A percentile compares a stretch with the other conserved stretches of the same genome.
These are phyloP conservation scores for Penicillium coffeae DNA, from an alignment of 495 filamentous ascomycete species.

Conservation along the genomic window DNA sequence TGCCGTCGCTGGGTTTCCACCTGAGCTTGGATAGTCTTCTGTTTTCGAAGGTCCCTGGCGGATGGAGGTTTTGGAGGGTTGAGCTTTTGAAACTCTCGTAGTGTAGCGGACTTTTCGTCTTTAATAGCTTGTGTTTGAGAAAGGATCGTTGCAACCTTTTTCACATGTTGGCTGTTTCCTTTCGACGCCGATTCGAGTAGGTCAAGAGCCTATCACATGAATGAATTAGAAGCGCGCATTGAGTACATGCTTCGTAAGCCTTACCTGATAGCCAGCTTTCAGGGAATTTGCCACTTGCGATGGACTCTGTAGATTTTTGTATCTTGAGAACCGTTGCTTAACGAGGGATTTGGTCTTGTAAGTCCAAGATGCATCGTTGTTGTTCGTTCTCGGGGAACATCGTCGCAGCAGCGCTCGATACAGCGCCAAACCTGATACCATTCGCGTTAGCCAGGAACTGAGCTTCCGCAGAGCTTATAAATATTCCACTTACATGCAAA, in stretches of 20 bases:
- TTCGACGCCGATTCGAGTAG: slow-evolving; percentile 36
- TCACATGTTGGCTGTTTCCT: slow-evolving; percentile 21
- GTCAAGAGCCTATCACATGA: slow-evolving; percentile 31
- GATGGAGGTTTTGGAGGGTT: slow-evolving; percentile 16
- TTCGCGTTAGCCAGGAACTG: background rate
- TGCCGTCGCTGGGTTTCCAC: slow-evolving; percentile 26
- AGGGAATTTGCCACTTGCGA: slow-evolving; percentile 52
- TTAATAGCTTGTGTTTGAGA: slow-evolving; percentile 14
- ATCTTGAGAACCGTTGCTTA: slow-evolving; percentile 55
- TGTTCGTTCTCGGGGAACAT: slow-evolving; percentile 46
- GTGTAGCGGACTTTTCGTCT: slow-evolving; percentile 15
- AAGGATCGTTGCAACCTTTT: slow-evolving; percentile 23
- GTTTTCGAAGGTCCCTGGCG: slow-evolving; percentile 23
- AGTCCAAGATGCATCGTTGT: slow-evolving; percentile 30
- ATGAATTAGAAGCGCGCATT: slow-evolving; percentile 13
- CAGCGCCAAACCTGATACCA: slow-evolving; percentile 59
- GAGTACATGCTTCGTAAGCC: background rate
- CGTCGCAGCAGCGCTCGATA: slow-evolving; percentile 67
- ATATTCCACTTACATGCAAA: slow-evolving; percentile 54
- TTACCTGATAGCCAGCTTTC: slow-evolving; percentile 63
- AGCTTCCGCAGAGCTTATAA: background rate
- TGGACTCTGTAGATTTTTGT: slow-evolving; percentile 50
- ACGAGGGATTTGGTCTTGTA: slow-evolving; percentile 40
- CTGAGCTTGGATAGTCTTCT: slow-evolving; percentile 24
- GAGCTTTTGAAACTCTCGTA: slow-evolving; percentile 12